Evolutionary conservation across 2,329 filamentous ascomycete species (phyloP), one percentile per base, ranked within the genome.

Genomic region (Colletotrichum noveboracense): DNA sequence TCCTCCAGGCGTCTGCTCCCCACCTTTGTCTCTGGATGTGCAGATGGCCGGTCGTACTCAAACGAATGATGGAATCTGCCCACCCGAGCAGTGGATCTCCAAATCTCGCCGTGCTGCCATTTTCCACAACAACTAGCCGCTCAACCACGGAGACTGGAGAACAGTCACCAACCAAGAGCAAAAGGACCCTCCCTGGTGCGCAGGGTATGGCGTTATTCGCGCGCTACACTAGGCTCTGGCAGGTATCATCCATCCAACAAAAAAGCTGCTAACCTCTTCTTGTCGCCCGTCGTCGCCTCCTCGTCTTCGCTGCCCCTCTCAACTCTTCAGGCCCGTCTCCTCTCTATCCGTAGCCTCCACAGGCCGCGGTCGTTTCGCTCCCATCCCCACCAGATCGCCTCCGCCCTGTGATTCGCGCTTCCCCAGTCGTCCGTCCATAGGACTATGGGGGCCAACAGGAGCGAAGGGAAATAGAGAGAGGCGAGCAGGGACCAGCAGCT

Each of bases 201-300:
- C 71, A 74, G 60, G 71, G 74, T 74, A 69, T 76, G 71, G 74
- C 74, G 66, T 76, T 75, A 76, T 76, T 76, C 71, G 74, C 74
- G 74, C 74, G 74, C 66, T 76, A 76, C 71, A 74, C 60, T 75
- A 75, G 62, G 62, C 32, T 55, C 36, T 71, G 32, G 61, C 62
- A 61, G 66, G 62, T 58, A 67, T 68, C 34, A 52, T 32, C 64
- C 69, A 68, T 75, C 62, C 73, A 43, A 34, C 52, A 28, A 62
- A 66, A 60, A 64, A 34, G 34, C 24, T 68, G 43, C 69, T 75
- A 75, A 66, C 69, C 73, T 72, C 24, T 69, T 61, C 66, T 69
- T 26, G 66, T 69, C 66, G 66, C 16, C 55, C 72, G 28, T 75
- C 14, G 62, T 67, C 69, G 64, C 58, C 56, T 70, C 24, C 38